Conservation (phyloP, 1,284 basidiomycete species). For the Wallemia ichthyophaga region DNA sequence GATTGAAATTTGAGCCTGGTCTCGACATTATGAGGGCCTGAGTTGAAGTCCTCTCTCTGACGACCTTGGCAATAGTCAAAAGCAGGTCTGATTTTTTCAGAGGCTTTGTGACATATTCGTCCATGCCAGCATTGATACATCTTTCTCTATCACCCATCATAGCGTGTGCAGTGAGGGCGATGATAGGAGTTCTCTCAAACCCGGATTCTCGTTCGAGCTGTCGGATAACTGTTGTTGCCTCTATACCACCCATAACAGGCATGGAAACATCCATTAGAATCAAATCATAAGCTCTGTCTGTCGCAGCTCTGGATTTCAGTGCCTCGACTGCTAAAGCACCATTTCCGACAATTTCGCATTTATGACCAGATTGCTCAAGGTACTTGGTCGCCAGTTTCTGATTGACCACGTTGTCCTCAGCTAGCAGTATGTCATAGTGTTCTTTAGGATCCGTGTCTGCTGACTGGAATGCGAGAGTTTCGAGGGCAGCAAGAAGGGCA, state of each 20-base stretch:
- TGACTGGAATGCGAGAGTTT: slow-evolving; percentile 63
- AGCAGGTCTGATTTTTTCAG: slow-evolving; percentile 1
- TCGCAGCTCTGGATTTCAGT: slow-evolving; percentile 44
- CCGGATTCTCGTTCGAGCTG: slow-evolving; percentile 47
- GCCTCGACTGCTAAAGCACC: slow-evolving; percentile 69
- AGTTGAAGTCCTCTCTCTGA: background rate
- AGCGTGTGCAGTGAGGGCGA: slow-evolving; percentile 56
- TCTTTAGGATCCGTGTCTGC: slow-evolving; percentile 26
- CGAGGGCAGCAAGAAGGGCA: slow-evolving; percentile 74
- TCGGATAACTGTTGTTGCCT: slow-evolving; percentile 51
- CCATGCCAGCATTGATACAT: slow-evolving; percentile 71
- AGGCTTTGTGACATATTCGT: slow-evolving; percentile 22
- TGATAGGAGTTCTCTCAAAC: slow-evolving; percentile 56
- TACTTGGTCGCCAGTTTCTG: slow-evolving; percentile 92
- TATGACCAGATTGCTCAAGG: slow-evolving; percentile 82
- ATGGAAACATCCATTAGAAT: slow-evolving; percentile 96
- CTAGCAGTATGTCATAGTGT: slow-evolving; percentile 25
- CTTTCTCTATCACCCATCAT: slow-evolving; percentile 90
- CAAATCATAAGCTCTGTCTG: slow-evolving; percentile 48
- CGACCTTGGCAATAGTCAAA: background rate
- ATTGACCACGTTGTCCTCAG: slow-evolving; percentile 94
- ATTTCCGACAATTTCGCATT: slow-evolving; percentile 91
- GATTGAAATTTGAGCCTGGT: background rate
- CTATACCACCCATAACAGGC: slow-evolving; percentile 88
- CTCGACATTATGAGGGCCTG: background rate